phyloP scores from a whole-genome alignment of 1,284 basidiomycete genomes.

The Apiotrichum sp. region DNA sequence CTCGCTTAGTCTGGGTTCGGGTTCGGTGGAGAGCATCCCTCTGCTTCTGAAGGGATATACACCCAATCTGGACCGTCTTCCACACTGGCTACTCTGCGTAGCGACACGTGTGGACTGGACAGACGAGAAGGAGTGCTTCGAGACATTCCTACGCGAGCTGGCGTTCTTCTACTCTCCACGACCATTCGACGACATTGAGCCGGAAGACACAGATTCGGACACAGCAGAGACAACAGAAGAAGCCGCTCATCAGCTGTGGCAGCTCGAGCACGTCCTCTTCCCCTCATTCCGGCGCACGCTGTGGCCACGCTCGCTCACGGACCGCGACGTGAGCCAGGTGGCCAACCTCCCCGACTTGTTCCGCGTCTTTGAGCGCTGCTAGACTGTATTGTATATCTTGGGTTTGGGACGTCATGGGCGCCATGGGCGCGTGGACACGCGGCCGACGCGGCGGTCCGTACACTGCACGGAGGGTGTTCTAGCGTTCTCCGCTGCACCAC shows the following conservation, averaged over 20 bases:
- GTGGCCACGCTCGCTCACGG: constrained; percentile 11
- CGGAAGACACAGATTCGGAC: constrained; percentile 2
- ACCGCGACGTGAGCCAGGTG: constrained; percentile 64
- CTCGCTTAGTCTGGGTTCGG: constrained; percentile 62
- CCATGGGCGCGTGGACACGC: too few relatives aligned
- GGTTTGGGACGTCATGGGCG: too few relatives aligned
- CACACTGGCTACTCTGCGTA: constrained; percentile 74
- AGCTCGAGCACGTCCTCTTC: constrained; percentile 80
- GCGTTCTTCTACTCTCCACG: constrained; percentile 82
- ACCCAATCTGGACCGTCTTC: constrained; percentile 77
- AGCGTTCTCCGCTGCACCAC: too few relatives aligned
- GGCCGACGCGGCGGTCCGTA: too few relatives aligned
- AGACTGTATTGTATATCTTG: neutral
- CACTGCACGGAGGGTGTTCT: too few relatives aligned
- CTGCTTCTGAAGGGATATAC: constrained; percentile 75
- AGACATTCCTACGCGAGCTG: constrained; percentile 76
- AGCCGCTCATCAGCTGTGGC: constrained; percentile 60
- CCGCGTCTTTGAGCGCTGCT: constrained; percentile 84
- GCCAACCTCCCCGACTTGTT: constrained; percentile 83
- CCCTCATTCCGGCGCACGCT: constrained; percentile 65
- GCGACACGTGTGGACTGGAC: constrained; percentile 86
- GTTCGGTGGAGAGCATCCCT: constrained; percentile 68
- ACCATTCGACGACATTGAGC: constrained; percentile 25
- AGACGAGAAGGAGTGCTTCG: constrained; percentile 78
- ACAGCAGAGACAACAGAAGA: constrained; percentile 32